Conservation (phyloP, 805 yeast species). For the Wickerhamomyces queroliae region DNA sequence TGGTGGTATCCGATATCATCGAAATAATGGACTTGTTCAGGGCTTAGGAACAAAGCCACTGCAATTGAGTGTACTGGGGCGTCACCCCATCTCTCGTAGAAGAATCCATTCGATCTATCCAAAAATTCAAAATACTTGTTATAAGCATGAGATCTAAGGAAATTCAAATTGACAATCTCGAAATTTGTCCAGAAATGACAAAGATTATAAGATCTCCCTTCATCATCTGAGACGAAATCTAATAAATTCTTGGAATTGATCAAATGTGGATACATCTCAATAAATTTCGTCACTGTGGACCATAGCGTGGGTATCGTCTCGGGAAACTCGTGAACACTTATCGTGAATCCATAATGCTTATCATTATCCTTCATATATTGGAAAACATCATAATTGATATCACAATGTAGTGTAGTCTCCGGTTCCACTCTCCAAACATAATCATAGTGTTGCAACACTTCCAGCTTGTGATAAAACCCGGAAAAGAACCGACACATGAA, state of each 20-base stretch:
- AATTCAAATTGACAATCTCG: constrained; percentile 48
- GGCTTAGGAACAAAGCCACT: constrained; percentile 66
- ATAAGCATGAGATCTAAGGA: constrained; percentile 42
- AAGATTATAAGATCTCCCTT: constrained; percentile 38
- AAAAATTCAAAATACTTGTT: constrained; percentile 37
- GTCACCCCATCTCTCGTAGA: constrained; percentile 81
- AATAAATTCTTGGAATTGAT: constrained; percentile 51
- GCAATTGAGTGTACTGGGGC: constrained; percentile 90
- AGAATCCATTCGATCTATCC: constrained; percentile 46
- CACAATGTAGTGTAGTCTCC: constrained; percentile 48
- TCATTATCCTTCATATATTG: constrained; percentile 33
- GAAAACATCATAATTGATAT: constrained; percentile 52
- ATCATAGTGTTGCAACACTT: constrained; percentile 37
- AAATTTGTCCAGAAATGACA: constrained; percentile 67
- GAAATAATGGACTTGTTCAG: constrained; percentile 68
- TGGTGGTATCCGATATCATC: constrained; percentile 82
- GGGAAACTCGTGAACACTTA: constrained; percentile 46
- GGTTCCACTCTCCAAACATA: constrained; percentile 63
- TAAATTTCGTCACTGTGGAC: constrained; percentile 41
- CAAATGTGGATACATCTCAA: constrained; percentile 36
- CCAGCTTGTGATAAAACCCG: constrained; percentile 51
- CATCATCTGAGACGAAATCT: constrained; percentile 42
- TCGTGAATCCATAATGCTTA: constrained; percentile 44
- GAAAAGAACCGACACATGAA: constrained; percentile 74
- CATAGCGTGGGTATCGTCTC: constrained; percentile 49